phyloP scores from a whole-genome alignment of 495 filamentous ascomycete genomes.

The Chaetomium cochliodes region DNA sequence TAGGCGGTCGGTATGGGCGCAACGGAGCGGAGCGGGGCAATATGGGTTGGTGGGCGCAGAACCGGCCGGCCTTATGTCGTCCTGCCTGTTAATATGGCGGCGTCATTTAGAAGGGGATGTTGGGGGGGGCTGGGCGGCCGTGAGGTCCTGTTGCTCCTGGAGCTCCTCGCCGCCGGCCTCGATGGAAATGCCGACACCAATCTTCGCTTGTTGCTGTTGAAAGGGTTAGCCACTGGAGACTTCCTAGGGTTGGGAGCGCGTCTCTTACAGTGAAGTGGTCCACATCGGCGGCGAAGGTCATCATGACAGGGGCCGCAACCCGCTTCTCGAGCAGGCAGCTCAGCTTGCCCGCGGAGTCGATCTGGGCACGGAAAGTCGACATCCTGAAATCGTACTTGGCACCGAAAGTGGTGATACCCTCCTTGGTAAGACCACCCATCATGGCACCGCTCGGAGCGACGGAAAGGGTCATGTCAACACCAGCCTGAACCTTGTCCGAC shows the following conservation, averaged over 20 bases:
- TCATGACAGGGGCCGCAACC: slow-evolving; percentile 80
- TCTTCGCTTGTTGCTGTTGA: slow-evolving; percentile 83
- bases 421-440: slow-evolving; percentile 73
- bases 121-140: slow-evolving; percentile 47
- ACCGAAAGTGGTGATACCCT: slow-evolving; percentile 86
- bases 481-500: slow-evolving; percentile 93
- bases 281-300: slow-evolving; percentile 96
- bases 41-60: not conserved
- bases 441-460: slow-evolving; percentile 65
- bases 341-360: slow-evolving; percentile 92
- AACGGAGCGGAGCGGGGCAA: slow-evolving; percentile 24
- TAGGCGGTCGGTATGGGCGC: slow-evolving; percentile 26
- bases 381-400: slow-evolving; percentile 98
- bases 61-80: slow-evolving; percentile 11
- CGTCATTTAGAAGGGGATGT: slow-evolving; percentile 56
- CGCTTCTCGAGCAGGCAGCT: slow-evolving; percentile 93
- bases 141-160: slow-evolving; percentile 81
- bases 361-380: slow-evolving; percentile 89
- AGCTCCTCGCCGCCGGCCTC: slow-evolving; percentile 86
- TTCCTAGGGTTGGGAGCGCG: not conserved
- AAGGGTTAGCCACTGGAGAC: slow-evolving; percentile 25
- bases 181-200: slow-evolving; percentile 91
- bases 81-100: slow-evolving; percentile 8
- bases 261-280: slow-evolving; percentile 87
- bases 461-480: slow-evolving; percentile 89